These are phyloP conservation scores for Soucietia sequanensis DNA, from an alignment of 805 yeast species.

Conservation along the genomic window DNA sequence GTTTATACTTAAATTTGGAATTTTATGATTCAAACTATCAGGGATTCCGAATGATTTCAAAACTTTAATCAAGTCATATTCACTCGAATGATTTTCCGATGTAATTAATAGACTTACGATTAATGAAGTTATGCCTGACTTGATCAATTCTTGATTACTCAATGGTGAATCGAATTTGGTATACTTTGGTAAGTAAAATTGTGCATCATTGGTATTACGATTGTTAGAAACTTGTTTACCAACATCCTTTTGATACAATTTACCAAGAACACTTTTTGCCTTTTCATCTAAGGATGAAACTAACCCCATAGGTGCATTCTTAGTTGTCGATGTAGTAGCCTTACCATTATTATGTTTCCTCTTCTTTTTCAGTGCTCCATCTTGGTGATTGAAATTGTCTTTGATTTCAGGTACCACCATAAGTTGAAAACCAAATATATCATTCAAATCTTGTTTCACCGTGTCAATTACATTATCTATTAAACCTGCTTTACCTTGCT, in stretches of 20 bases:
- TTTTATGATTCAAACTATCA: conserved; percentile 13
- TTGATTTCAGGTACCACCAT: background rate
- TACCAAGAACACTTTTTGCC: background rate
- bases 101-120: conserved; percentile 28
- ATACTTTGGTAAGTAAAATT: conserved; percentile 23
- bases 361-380: background rate
- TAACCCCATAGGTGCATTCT: background rate
- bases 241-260: background rate
- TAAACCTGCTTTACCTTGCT: background rate
- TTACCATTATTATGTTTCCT: background rate
- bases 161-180: conserved; percentile 15
- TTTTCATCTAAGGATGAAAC: background rate
- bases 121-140: conserved; percentile 29
- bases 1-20: conserved; percentile 19
- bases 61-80: conserved; percentile 18
- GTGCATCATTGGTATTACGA: conserved; percentile 9
- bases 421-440: background rate
- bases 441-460: background rate
- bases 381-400: no score
- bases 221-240: conserved; percentile 4
- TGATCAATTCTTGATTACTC: conserved; percentile 25
- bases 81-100: conserved; percentile 30
- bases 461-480: background rate
- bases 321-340: background rate
- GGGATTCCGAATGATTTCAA: conserved; percentile 29